Conservation (phyloP, 139 green algal genomes). For the Volvox africanus region DNA sequence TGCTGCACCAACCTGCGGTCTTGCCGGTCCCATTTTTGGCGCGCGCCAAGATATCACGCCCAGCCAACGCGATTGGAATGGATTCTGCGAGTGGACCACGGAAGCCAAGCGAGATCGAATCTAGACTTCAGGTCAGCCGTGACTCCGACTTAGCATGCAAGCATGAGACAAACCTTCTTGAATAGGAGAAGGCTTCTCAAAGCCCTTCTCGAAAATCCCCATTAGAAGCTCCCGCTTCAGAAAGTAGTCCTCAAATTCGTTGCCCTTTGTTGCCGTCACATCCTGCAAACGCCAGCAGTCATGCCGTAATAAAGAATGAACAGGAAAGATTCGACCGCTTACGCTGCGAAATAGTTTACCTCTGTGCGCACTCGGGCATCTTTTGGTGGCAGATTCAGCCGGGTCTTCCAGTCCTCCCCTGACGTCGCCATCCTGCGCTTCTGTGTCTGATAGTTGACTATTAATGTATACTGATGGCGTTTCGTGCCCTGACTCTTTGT, state of each 20-base stretch:
- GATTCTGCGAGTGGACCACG: conserved; percentile 73
- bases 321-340: neutral
- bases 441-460: neutral
- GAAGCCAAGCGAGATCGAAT: neutral
- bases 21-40: conserved; percentile 99
- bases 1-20: conserved; percentile 77
- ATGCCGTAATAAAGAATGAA: neutral
- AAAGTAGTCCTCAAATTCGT: conserved; percentile 99
- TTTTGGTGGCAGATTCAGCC: conserved; percentile 86
- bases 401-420: conserved; percentile 85
- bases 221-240: conserved; percentile 97
- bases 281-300: conserved; percentile 77
- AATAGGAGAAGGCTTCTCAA: conserved; percentile 94
- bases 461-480: neutral
- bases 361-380: conserved; percentile 93
- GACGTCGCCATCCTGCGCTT: conserved; percentile 29
- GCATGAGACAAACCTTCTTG: conserved; percentile 58
- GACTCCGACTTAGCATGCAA: neutral
- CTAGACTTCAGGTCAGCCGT: neutral
- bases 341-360: conserved; percentile 62
- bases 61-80: conserved; percentile 98
- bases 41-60: conserved; percentile 97
- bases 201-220: conserved; percentile 99
- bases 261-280: conserved; percentile 97
- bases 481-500: neutral